These are phyloP conservation scores for Sphaceloma murrayae DNA, from an alignment of 2,329 filamentous ascomycete species.

Conservation along the genomic window DNA sequence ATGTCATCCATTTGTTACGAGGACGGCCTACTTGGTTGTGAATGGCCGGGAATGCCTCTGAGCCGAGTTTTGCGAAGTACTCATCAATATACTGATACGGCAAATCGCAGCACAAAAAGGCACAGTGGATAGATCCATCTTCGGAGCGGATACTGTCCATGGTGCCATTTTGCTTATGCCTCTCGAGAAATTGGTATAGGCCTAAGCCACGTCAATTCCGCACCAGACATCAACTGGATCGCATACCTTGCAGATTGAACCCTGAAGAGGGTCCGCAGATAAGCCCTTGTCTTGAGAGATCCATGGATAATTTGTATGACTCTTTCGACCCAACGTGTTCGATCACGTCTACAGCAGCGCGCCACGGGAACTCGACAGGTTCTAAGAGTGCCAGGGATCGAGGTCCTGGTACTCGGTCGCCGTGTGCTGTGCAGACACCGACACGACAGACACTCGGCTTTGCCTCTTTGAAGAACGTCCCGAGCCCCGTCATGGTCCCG, in stretches of 20 bases:
- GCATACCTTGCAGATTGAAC: slow-evolving; percentile 44
- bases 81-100: slow-evolving; percentile 53
- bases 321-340: slow-evolving; percentile 48
- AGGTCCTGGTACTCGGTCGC: slow-evolving; percentile 51
- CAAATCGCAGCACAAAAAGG: slow-evolving; percentile 54
- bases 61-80: slow-evolving; percentile 47
- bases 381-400: slow-evolving; percentile 25
- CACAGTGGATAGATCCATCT: slow-evolving; percentile 42
- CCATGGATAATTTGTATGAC: slow-evolving; percentile 45
- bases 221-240: too few relatives aligned
- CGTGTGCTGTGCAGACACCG: slow-evolving; percentile 48
- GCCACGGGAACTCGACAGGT: slow-evolving; percentile 24
- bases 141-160: slow-evolving; percentile 37
- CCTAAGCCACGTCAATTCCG: neutral
- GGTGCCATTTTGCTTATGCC: slow-evolving; percentile 38
- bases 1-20: neutral
- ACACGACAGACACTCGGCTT: slow-evolving; percentile 34
- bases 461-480: slow-evolving; percentile 40
- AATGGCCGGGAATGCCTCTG: slow-evolving; percentile 42
- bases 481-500: slow-evolving; percentile 82
- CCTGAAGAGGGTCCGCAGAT: slow-evolving; percentile 54
- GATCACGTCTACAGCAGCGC: slow-evolving; percentile 28
- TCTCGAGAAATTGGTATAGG: slow-evolving; percentile 42
- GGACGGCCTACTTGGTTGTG: slow-evolving; percentile 29
- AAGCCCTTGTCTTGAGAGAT: slow-evolving; percentile 48